Evolutionary conservation across 2,329 filamentous ascomycete species (phyloP).

Genomic region (Bretziella fagacearum): DNA sequence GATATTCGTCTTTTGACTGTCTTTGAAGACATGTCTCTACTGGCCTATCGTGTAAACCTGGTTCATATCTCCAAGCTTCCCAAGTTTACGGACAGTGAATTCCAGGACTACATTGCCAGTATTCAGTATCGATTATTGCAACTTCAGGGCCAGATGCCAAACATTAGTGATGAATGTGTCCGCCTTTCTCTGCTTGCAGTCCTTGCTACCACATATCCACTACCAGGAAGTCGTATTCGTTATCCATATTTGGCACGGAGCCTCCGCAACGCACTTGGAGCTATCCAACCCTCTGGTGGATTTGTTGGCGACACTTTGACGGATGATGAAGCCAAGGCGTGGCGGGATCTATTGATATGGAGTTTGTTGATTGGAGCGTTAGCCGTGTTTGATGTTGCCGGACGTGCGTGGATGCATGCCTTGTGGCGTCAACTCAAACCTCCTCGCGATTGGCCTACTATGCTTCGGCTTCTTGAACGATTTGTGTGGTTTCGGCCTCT

Average conservation of each 20-base stretch:
- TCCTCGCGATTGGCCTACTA: conserved; percentile 10
- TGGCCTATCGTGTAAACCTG: conserved; percentile 10
- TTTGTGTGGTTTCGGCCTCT: conserved; percentile 14
- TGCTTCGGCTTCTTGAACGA: conserved; percentile 7
- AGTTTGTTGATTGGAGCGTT: conserved; percentile 9
- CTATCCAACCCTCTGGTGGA: conserved; percentile 6
- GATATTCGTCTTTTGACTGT: conserved; percentile 11
- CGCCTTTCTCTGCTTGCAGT: conserved; percentile 11
- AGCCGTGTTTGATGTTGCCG: conserved; percentile 12
- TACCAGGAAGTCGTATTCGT: conserved; percentile 11
- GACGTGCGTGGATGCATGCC: conserved; percentile 11
- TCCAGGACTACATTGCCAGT: conserved; percentile 10
- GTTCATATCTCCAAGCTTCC: conserved; percentile 8
- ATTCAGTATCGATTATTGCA: conserved; percentile 13
- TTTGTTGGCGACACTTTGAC: not conserved
- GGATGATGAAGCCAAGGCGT: not conserved
- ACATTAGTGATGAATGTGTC: conserved; percentile 11
- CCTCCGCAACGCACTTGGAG: conserved; percentile 9
- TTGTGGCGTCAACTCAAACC: conserved; percentile 11
- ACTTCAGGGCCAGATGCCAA: conserved; percentile 7
- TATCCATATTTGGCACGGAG: conserved; percentile 11
- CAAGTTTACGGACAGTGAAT: conserved; percentile 13
- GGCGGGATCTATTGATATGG: conserved; percentile 12
- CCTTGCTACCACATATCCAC: conserved; percentile 13
- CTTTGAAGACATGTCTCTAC: conserved; percentile 13